Base-by-base conservation (phyloP, 495 filamentous ascomycete genomes). In the Pyronema omphalodes region DNA sequence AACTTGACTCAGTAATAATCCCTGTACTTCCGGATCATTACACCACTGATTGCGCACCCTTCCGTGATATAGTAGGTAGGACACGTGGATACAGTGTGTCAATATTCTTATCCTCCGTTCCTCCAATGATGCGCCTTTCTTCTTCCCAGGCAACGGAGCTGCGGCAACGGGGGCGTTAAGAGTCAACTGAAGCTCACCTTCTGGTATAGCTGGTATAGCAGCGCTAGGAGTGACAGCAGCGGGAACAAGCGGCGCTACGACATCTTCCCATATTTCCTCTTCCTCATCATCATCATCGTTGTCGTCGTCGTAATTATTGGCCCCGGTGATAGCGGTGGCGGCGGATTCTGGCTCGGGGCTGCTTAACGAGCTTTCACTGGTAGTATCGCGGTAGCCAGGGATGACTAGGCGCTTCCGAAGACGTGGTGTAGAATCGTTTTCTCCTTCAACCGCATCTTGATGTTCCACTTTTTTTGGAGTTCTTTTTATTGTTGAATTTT, bases 31-130 rank as follows among this genome's bases (percentile, higher is more conserved):
- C 18, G 74, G 60, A 61, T 96, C 87, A 57, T 84, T 88, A 19
- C 81, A 64, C 89, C 91, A 98, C 7, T 76, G 62, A 67, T 95
- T 98, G 19, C 91, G 80, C 15, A 93, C 63, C 0, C 82, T 74
- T 66, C 95, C 95, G 60, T 95, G 88, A 68, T 80, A 91, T 44
- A 98, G 75, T 44, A 98, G 68, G 55, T 81, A 76, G 63, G 89
- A 84, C 3, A 98, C 89, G 68, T 98, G 91, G 61, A 91, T 74
- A 58, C 83, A 82, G 64, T 98, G 91, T 7, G 85, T 86, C 37
- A 77, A 69, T 7, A 80, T 72, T 36, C 91, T 74, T 40, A 89
- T 85, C 55, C 76, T 74, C 55, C 86, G 77, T 61, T 95, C 83
- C 7, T 82, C 78, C 67, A 91, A 93, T 15, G 80, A 83, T 0